Evolutionary conservation across 2,329 filamentous ascomycete genomes (phyloP).

Genomic region (Aspergillus intermedius): DNA sequence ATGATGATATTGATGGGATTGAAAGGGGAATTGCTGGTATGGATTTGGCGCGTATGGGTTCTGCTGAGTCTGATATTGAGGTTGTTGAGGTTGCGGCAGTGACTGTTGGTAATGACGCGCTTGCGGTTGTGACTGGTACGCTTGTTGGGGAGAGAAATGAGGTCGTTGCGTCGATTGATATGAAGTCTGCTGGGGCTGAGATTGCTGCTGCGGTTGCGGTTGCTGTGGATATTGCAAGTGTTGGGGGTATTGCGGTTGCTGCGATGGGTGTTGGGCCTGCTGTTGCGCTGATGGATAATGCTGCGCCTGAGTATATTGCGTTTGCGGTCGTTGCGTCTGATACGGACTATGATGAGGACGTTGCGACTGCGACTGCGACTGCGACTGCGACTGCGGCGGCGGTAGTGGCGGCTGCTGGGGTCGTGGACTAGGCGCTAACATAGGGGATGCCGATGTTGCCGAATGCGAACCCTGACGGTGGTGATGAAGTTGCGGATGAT

Average conservation of each 20-base stretch:
- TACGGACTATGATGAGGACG: conserved; percentile 7
- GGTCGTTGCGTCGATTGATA: conserved; percentile 5
- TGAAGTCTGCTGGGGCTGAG: not conserved
- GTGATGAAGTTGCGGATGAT: conserved; percentile 8
- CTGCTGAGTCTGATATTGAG: conserved; percentile 12
- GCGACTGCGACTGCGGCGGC: conserved; percentile 22
- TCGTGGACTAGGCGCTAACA: conserved; percentile 17
- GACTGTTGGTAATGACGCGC: conserved; percentile 6
- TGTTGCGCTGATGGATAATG: conserved; percentile 12
- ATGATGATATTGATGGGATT: conserved; percentile 14
- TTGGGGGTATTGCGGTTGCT: conserved; percentile 10
- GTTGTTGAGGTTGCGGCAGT: conserved; percentile 7
- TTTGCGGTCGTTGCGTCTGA: conserved; percentile 12
- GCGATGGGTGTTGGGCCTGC: conserved; percentile 12
- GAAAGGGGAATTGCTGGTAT: conserved; percentile 13
- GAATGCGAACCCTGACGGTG: conserved; percentile 15
- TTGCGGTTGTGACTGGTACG: conserved; percentile 10
- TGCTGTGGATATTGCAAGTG: conserved; percentile 6
- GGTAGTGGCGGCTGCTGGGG: conserved; percentile 19
- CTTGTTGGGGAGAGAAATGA: conserved; percentile 4
- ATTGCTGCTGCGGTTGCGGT: conserved; percentile 2
- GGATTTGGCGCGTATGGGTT: conserved; percentile 8
- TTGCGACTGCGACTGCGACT: conserved; percentile 18
- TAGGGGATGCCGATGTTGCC: conserved; percentile 17
- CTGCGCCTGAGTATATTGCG: conserved; percentile 13